A percentile compares a stretch with the other conserved stretches of the same genome.
Conservation (phyloP, 75 land plant species). For the Larix kaempferi region DNA sequence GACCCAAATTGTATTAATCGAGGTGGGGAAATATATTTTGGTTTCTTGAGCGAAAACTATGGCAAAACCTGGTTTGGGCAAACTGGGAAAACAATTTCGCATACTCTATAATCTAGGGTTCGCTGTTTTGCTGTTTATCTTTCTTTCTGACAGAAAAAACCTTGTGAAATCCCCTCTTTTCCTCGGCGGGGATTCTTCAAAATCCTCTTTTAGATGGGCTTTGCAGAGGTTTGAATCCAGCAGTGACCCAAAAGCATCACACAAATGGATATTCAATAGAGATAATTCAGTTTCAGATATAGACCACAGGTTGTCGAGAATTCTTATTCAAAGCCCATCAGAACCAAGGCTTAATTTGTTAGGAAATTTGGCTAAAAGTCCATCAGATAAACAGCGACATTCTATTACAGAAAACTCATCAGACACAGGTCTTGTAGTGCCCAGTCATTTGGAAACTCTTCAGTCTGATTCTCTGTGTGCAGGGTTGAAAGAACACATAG, state of each 20-base stretch:
- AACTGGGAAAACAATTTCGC: not conserved
- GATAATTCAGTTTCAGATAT: not conserved
- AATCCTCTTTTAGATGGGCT: too few species aligned
- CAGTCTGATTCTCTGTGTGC: slow-evolving; percentile 26
- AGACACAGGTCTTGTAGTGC: not conserved
- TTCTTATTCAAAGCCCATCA: not conserved
- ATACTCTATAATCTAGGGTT: slow-evolving; percentile 3
- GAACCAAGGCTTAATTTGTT: not conserved
- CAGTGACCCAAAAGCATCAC: not conserved
- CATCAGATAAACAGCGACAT: not conserved
- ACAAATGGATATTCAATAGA: not conserved
- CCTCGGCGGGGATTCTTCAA: too few species aligned
- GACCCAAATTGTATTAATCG: too few species aligned
- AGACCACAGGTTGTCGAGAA: not conserved
- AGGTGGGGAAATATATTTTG: too few species aligned
- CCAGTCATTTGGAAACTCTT: not conserved
- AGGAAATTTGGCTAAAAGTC: not conserved
- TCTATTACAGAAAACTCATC: not conserved
- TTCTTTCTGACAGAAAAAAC: not conserved
- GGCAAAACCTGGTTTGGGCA: not conserved
- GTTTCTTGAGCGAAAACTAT: not conserved
- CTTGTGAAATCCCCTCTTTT: not conserved
- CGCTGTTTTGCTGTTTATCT: not conserved
- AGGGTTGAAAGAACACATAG: slow-evolving; percentile 46
- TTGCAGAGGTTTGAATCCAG: too few species aligned